Base-by-base conservation (phyloP, 2,329 filamentous ascomycete genomes). In the Blastomyces parvus region DNA sequence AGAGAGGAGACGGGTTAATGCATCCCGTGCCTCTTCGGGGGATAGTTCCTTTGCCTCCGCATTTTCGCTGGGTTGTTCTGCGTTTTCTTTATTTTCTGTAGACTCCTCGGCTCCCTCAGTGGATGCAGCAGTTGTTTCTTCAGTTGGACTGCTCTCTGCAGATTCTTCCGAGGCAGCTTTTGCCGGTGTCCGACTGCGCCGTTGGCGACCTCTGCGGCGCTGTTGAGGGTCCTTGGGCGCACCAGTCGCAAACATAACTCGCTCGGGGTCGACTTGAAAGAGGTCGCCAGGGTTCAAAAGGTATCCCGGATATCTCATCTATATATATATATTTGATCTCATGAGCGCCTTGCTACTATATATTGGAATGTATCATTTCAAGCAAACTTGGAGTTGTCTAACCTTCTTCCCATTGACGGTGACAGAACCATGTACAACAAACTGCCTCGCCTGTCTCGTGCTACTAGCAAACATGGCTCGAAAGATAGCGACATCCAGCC, bases 401-500 rank as follows among this genome's bases (percentile, higher is more conserved):
- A 95, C 92, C 86, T 91, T 92, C 78, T 96, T 91, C 66, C 94
- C 94, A 79, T 99, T 99, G 73, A 99, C 94, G 72, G 87, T 96
- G 66, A 99, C 94, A 64, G 86, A 86, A 36, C 94, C 94, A 76
- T 99, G 94, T 36, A 96, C 85, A 64, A 95, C 90, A 73, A 97
- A 96, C 70, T 97, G 93, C 69, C 93, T 86, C 17, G 95, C 95
- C 77, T 99, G 94, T 68, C 92, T 84, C 44, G 90, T 85, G 77
- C 91, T 97, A 77, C 91, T 96, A 52, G 94, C 92, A 77, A 99
- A 99, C 76, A 99, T 78, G 46, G 94, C 88, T 60, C 94, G 84
- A 81, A 95, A 97, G 66, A 99, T 86, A 69, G 94, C 92, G n/a
- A 91, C 91, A 73, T 99, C 94, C 65, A 99, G 78, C 70, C 94